Base-by-base conservation (phyloP, 1,284 basidiomycete species). In the Rhodotorula sp. region DNA sequence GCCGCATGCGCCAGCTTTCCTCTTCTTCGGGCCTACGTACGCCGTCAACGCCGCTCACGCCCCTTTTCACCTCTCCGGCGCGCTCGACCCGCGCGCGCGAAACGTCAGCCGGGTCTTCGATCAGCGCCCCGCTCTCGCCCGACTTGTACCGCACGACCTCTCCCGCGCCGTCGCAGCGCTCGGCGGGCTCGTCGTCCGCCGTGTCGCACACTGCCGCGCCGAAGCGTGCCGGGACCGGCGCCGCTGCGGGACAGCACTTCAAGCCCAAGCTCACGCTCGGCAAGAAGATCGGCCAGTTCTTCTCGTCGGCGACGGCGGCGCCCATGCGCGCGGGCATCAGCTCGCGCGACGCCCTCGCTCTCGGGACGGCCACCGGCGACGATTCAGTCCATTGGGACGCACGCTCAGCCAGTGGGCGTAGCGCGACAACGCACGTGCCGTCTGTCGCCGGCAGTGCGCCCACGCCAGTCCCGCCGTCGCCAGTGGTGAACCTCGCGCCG, bases 191-290 rank as follows among this genome's bases (percentile, higher is more conserved):
- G 13, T 45, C 50, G 16, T 54, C 68, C 5, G 54, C 68, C 41
- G 64, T 70, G 5, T 70, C 68, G 23, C 60, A 70, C 64, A 63
- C 55, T 9, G 53, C 50, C 0, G 44, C 64, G 17, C 12, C 14
- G 12, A 14, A 8, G 16, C 34, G 27, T 3, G 34, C 1, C 16
- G 62, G 62, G 21, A 54, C 46, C 48, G 53, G 21, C 1, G 49
- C 55, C 50, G n/a, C 17, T 25, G 16, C 17, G 50, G n/a, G 4
- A 13, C 50, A n/a, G 12, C 57, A 41, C n/a, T 23, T 69, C 64
- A 70, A 70, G 56, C 52, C 68, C 12, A 66, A 63, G 25, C 45
- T 45, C 34, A 34, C 54, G 7, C 49, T 70, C 34, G 68, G 68
- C 9, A 58, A 55, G 27, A 62, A 63, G 45, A 10, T 70, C 46